phyloP scores from a whole-genome alignment of 371 early-diverging fungal species.

The Rhizomucor pusillus region DNA sequence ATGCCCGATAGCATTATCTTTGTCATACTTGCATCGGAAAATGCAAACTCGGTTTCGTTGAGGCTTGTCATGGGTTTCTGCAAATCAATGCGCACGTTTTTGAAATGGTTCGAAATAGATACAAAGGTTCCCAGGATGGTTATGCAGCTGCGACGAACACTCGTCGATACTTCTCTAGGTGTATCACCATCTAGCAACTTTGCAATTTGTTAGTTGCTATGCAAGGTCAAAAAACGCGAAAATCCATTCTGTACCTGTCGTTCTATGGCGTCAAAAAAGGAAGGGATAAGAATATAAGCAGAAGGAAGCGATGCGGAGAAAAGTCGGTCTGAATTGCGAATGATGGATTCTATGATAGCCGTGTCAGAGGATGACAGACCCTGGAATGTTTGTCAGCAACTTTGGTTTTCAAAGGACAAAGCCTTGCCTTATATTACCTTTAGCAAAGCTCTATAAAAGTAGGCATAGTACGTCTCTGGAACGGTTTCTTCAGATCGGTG shows the following conservation, averaged over 20 bases:
- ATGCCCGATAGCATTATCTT: not conserved
- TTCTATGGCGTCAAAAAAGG: conserved; percentile 60
- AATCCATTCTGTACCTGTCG: conserved; percentile 51
- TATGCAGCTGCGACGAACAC: conserved; percentile 38
- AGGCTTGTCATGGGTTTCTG: conserved; percentile 14
- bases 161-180: conserved; percentile 17
- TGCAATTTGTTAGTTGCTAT: no score
- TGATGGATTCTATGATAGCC: conserved; percentile 58
- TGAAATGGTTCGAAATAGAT: conserved; percentile 35
- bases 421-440: conserved; percentile 39
- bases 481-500: conserved; percentile 64
- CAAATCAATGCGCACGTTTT: conserved; percentile 23
- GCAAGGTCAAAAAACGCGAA: no score
- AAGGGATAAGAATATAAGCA: conserved; percentile 60
- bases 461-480: conserved; percentile 52
- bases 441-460: conserved; percentile 66
- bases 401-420: not conserved
- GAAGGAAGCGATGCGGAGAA: conserved; percentile 70
- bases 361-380: conserved; percentile 57
- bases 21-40: conserved; percentile 22
- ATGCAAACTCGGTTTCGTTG: conserved; percentile 16
- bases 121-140: conserved; percentile 43
- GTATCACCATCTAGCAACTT: conserved; percentile 29
- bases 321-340: conserved; percentile 60
- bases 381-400: conserved; percentile 19